phyloP scores from a whole-genome alignment of 2,329 filamentous ascomycete species.

The Ampelomyces quisqualis region DNA sequence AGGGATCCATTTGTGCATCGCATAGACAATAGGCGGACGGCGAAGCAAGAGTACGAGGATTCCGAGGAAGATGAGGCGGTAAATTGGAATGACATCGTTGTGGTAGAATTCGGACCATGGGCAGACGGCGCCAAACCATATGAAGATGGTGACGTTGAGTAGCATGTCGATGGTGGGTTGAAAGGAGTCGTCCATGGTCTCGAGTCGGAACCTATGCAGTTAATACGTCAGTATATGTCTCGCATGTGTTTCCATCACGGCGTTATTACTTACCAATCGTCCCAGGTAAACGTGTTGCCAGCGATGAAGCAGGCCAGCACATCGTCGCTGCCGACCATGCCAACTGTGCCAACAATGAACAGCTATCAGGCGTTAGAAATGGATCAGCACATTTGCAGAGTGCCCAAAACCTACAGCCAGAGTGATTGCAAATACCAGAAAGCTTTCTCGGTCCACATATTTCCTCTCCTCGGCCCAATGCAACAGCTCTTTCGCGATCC shows the following conservation, averaged over 20 bases:
- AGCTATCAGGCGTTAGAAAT: conserved; percentile 50
- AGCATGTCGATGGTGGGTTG: conserved; percentile 95
- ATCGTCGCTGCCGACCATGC: conserved; percentile 84
- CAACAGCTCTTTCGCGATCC: conserved; percentile 76
- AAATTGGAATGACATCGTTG: conserved; percentile 70
- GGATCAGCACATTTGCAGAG: neutral
- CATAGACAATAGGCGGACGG: conserved; percentile 73
- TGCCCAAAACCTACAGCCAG: conserved; percentile 60
- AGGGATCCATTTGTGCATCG: conserved; percentile 71
- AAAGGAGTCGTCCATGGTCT: conserved; percentile 87
- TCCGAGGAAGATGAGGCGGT: conserved; percentile 71
- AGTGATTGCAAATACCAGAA: conserved; percentile 81
- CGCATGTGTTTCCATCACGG: too few species aligned
- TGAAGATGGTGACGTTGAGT: conserved; percentile 82
- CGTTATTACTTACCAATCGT: conserved; percentile 40
- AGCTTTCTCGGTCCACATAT: conserved; percentile 84
- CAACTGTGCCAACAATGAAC: conserved; percentile 84
- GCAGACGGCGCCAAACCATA: conserved; percentile 73
- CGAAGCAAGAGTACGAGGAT: conserved; percentile 75
- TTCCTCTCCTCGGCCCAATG: conserved; percentile 80
- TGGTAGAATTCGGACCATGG: conserved; percentile 72
- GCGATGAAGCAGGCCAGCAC: conserved; percentile 91
- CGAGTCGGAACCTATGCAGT: conserved; percentile 69
- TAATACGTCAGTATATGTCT: conserved; percentile 59
- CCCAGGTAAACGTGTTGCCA: conserved; percentile 87